Evolutionary conservation across 106 monocot genomes (phyloP).

Genomic region (Ottelia alismoides): DNA sequence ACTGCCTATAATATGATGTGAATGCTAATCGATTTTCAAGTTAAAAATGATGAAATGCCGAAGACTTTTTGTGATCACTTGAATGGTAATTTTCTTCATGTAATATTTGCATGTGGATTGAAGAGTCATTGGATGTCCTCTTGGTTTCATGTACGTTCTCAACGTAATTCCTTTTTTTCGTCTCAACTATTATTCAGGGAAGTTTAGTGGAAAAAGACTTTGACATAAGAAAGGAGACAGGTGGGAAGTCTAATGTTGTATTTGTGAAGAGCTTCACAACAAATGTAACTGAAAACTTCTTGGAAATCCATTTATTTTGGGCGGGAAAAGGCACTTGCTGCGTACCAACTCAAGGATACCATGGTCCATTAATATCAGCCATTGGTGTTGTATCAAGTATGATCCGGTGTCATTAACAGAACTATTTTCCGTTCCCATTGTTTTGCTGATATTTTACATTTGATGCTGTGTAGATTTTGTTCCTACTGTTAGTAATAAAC

Average conservation of each 20-base stretch:
- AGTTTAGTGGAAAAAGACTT: conserved; percentile 4
- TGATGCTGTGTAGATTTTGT: conserved; percentile 2
- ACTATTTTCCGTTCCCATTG: not conserved
- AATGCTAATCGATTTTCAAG: too few species aligned
- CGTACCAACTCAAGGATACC: not conserved
- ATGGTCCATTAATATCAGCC: conserved; percentile 7
- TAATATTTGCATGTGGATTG: too few species aligned
- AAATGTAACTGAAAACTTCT: conserved; percentile 4
- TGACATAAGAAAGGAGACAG: conserved; percentile 5
- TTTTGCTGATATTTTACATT: not conserved
- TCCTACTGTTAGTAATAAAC: conserved; percentile 2
- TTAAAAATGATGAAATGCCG: too few species aligned
- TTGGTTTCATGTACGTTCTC: too few species aligned
- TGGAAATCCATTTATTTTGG: conserved; percentile 10
- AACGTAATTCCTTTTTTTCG: too few species aligned
- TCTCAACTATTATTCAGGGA: conserved; percentile 7
- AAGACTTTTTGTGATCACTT: too few species aligned
- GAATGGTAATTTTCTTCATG: too few species aligned
- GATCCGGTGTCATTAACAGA: too few species aligned
- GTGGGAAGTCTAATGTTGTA: conserved; percentile 1
- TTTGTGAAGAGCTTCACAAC: not conserved
- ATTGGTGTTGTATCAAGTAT: conserved; percentile 4
- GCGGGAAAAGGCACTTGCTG: conserved; percentile 12
- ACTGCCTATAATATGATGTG: too few species aligned
- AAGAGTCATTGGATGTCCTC: too few species aligned